phyloP scores from a whole-genome alignment of 2,329 filamentous ascomycete species.

The Metarhizium brunneum region DNA sequence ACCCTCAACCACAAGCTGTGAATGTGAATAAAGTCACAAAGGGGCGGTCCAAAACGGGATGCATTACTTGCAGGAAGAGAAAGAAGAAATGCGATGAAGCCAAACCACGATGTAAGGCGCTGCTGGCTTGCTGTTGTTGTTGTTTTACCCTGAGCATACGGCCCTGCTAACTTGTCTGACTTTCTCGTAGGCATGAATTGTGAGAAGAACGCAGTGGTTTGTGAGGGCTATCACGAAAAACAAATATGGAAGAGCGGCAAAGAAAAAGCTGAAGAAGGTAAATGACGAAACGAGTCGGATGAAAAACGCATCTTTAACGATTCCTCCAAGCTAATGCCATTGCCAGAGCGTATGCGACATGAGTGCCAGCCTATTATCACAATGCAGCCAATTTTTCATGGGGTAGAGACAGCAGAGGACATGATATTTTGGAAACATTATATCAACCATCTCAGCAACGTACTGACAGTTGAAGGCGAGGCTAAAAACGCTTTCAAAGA shows the following conservation, averaged over 20 bases:
- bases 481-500: conserved; percentile 79
- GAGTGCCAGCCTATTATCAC: conserved; percentile 43
- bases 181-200: conserved; percentile 63
- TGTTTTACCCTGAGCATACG: conserved; percentile 9
- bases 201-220: conserved; percentile 82
- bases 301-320: neutral
- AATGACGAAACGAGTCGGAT: conserved; percentile 9
- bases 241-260: conserved; percentile 81
- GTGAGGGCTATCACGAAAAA: conserved; percentile 82
- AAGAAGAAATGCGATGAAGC: conserved; percentile 68
- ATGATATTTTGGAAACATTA: conserved; percentile 78
- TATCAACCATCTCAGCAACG: conserved; percentile 65
- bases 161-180: neutral
- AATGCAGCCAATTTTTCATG: conserved; percentile 62
- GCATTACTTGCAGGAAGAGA: conserved; percentile 56
- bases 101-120: conserved; percentile 49
- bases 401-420: conserved; percentile 72
- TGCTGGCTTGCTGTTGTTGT: neutral
- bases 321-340: conserved; percentile 6
- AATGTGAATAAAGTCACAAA: conserved; percentile 64
- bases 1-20: conserved; percentile 53
- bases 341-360: conserved; percentile 39
- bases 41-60: conserved; percentile 62
- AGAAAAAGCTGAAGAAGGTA: conserved; percentile 63
- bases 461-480: conserved; percentile 74